These are phyloP conservation scores for Ceratobasidium sp. DNA, from an alignment of 1,284 basidiomycete species.

Conservation along the genomic window DNA sequence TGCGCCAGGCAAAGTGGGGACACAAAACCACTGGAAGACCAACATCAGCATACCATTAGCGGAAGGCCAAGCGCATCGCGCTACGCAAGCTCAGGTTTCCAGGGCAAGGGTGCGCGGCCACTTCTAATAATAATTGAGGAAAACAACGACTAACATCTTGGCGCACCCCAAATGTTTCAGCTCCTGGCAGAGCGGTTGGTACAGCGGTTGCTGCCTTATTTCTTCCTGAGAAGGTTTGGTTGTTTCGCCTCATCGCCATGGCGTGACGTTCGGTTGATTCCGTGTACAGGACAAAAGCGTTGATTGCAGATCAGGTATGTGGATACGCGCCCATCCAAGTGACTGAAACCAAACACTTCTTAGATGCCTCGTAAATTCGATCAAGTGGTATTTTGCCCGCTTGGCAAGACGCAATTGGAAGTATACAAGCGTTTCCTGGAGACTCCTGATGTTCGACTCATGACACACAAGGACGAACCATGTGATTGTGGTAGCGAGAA, in stretches of 20 bases:
- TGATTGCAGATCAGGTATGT: slow-evolving; percentile 77
- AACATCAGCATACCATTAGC: slow-evolving; percentile 76
- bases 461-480: slow-evolving; percentile 74
- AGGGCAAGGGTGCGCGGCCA: slow-evolving; percentile 65
- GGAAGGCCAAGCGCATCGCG: slow-evolving; percentile 67
- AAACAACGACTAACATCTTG: neutral
- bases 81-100: slow-evolving; percentile 72
- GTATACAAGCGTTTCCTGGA: slow-evolving; percentile 79
- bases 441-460: slow-evolving; percentile 72
- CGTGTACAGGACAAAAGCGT: slow-evolving; percentile 76
- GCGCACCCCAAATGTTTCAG: slow-evolving; percentile 44
- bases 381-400: slow-evolving; percentile 89
- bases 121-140: slow-evolving; percentile 27
- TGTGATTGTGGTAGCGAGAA: slow-evolving; percentile 78
- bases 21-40: slow-evolving; percentile 75
- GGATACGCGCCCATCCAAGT: neutral
- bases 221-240: slow-evolving; percentile 80
- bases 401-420: slow-evolving; percentile 73
- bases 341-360: slow-evolving; percentile 14
- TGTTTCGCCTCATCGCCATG: neutral
- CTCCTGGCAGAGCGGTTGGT: slow-evolving; percentile 61
- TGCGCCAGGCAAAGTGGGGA: slow-evolving; percentile 77
- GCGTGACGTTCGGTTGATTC: neutral
- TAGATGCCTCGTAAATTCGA: slow-evolving; percentile 86
- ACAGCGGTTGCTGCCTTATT: slow-evolving; percentile 76